These are phyloP conservation scores for Sporobolomyces pararoseus DNA, from an alignment of 768 basidiomycete species.

Conservation along the genomic window DNA sequence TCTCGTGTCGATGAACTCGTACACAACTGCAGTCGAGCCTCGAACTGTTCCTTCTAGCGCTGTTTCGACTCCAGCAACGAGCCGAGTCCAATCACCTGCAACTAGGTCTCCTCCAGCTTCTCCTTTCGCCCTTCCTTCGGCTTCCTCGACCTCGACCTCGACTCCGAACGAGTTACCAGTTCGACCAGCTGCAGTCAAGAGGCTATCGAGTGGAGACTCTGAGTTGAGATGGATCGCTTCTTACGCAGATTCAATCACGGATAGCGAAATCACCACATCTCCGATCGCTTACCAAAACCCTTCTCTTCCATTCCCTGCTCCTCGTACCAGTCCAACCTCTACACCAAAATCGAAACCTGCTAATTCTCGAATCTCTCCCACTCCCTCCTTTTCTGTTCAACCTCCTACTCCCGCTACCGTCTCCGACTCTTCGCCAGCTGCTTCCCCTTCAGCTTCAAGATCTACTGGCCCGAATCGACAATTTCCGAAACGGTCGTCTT, in stretches of 20 bases:
- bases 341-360: not conserved
- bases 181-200: slow-evolving; percentile 2
- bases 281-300: not conserved
- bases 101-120: not conserved
- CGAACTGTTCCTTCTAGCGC: not conserved
- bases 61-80: not conserved
- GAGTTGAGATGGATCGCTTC: slow-evolving; percentile 35
- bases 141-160: not conserved
- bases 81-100: not conserved
- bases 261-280: slow-evolving; percentile 12
- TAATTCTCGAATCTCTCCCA: not conserved
- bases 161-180: not conserved
- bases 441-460: not conserved
- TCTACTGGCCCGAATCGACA: not conserved
- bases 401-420: slow-evolving; percentile 26
- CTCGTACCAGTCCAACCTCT: not conserved
- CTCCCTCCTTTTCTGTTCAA: slow-evolving; percentile 21
- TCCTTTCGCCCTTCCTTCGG: not conserved
- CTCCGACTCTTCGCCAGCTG: slow-evolving; percentile 14
- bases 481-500: slow-evolving; percentile 16
- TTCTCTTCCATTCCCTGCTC: not conserved
- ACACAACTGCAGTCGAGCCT: slow-evolving; percentile 5
- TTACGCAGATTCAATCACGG: slow-evolving; percentile 33
- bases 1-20: slow-evolving; percentile 16
- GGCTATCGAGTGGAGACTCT: slow-evolving; percentile 28